phyloP scores from a whole-genome alignment of 148 eudicot genomes.

The Vaccinium macrocarpon region DNA sequence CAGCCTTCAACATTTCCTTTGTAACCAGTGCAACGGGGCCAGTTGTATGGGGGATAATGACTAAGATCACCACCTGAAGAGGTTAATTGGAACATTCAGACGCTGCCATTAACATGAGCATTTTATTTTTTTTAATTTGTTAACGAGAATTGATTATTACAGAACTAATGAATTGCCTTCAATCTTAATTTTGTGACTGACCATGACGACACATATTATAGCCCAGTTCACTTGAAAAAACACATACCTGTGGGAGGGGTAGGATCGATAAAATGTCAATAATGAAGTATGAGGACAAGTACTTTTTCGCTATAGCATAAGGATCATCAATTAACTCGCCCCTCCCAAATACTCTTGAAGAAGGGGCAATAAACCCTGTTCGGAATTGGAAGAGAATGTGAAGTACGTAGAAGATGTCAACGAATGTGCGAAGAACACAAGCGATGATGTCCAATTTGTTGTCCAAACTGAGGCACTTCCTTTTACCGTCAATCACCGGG shows the following conservation, averaged over 20 bases:
- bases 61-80: constrained; percentile 50
- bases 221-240: background rate
- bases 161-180: background rate
- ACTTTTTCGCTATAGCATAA: constrained; percentile 55
- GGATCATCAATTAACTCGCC: constrained; percentile 56
- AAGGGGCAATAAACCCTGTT: constrained; percentile 63
- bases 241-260: constrained; percentile 57
- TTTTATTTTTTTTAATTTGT: background rate
- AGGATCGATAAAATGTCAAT: constrained; percentile 63
- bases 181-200: background rate
- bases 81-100: background rate
- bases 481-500: constrained; percentile 39
- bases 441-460: constrained; percentile 40
- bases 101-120: background rate
- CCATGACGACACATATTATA: background rate
- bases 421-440: constrained; percentile 53
- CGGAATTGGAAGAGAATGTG: constrained; percentile 65
- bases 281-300: constrained; percentile 48
- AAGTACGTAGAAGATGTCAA: constrained; percentile 57
- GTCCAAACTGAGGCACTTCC: constrained; percentile 50
- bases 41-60: constrained; percentile 30
- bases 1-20: constrained; percentile 54
- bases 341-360: constrained; percentile 68
- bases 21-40: constrained; percentile 38
- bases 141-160: background rate